These are phyloP conservation scores for Canariomyces notabilis DNA, from an alignment of 2,329 filamentous ascomycete genomes.

Conservation along the genomic window DNA sequence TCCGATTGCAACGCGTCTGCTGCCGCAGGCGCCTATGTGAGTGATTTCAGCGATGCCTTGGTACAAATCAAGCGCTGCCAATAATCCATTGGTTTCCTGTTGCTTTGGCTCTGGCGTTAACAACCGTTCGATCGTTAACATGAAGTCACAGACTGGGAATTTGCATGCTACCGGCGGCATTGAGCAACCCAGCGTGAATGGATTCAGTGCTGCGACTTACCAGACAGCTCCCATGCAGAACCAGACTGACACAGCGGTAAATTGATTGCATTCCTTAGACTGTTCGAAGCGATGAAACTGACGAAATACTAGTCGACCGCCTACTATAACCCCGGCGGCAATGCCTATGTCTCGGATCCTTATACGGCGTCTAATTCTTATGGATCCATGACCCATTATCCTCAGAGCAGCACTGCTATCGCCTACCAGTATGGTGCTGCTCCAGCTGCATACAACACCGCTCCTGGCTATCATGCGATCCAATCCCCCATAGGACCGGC, in stretches of 20 bases:
- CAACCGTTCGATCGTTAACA: neutral
- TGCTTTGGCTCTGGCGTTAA: neutral
- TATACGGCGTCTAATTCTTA: neutral
- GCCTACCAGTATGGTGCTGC: constrained; percentile 1
- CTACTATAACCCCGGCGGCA: neutral
- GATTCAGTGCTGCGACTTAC: neutral
- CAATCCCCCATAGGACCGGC: constrained; percentile 1
- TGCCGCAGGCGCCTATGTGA: neutral
- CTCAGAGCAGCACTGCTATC: neutral
- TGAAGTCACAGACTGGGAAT: neutral
- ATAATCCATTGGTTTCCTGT: too few species aligned
- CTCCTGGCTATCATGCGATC: neutral
- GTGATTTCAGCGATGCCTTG: neutral
- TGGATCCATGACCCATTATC: neutral
- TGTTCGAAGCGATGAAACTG: neutral
- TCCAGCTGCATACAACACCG: neutral
- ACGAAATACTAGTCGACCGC: neutral
- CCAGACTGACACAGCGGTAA: constrained; percentile 1
- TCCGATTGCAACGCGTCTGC: neutral
- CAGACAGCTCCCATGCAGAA: neutral
- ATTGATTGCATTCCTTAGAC: neutral
- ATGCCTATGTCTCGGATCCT: neutral
- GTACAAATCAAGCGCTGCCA: neutral
- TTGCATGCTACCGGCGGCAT: neutral
- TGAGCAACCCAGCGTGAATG: neutral